Evolutionary conservation across 768 basidiomycete species (phyloP).

Genomic region (Cystobasidium onofrii): DNA sequence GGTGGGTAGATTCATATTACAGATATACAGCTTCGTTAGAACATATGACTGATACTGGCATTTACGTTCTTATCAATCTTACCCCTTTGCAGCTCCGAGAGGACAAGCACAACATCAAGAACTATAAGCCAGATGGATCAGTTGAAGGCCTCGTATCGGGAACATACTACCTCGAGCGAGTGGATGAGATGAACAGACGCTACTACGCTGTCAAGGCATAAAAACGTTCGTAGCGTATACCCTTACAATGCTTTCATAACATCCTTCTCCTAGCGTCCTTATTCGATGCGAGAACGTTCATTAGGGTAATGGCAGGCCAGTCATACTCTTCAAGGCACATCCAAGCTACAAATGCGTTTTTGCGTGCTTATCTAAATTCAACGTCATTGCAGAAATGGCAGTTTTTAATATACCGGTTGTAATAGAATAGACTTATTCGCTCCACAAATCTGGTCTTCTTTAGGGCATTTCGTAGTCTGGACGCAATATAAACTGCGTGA

Average conservation of each 20-base stretch:
- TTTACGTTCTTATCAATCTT: no score
- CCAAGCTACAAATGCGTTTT: no score
- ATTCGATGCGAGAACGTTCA: no score
- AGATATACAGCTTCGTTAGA: no score
- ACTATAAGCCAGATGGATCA: conserved; percentile 75
- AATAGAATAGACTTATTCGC: not conserved
- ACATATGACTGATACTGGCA: no score
- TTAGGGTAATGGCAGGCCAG: no score
- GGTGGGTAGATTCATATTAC: conserved; percentile 40
- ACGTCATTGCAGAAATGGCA: no score
- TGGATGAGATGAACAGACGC: conserved; percentile 84
- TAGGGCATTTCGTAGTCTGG: not conserved
- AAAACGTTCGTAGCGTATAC: no score
- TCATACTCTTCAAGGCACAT: no score
- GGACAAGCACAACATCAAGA: conserved; percentile 83
- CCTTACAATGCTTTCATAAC: no score
- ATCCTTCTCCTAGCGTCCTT: no score
- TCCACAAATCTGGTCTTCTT: not conserved
- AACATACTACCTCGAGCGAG: conserved; percentile 79
- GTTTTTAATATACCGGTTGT: not conserved
- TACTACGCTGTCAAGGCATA: conserved; percentile 57
- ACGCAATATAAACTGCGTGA: not conserved
- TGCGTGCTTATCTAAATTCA: no score
- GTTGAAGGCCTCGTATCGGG: conserved; percentile 91
- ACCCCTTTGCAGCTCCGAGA: conserved; percentile 65